Conservation (phyloP, 78 protist genomes). For the Isochrysis galbana region DNA sequence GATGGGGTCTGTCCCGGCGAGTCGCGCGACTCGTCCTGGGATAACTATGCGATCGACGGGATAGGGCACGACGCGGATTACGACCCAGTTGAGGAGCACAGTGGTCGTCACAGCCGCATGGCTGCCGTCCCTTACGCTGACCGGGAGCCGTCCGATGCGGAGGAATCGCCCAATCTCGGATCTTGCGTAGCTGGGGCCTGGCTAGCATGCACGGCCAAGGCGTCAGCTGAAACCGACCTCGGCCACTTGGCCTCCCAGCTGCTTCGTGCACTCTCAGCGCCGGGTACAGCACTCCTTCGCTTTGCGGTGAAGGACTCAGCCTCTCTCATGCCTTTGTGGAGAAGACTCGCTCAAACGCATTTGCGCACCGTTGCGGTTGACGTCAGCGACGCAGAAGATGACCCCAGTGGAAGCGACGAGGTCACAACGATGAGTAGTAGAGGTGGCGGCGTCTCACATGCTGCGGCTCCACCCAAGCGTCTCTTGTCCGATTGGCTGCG, state of each 20-base stretch:
- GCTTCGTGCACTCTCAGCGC: neutral
- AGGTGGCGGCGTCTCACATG: neutral
- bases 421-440: neutral
- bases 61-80: neutral
- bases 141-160: too few relatives aligned
- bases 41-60: neutral
- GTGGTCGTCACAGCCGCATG: too few relatives aligned
- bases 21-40: neutral
- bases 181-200: too few relatives aligned
- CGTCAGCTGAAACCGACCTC: neutral
- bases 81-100: too few relatives aligned
- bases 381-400: neutral
- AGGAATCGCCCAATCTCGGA: too few relatives aligned
- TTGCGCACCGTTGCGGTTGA: neutral
- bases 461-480: neutral
- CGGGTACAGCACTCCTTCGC: neutral
- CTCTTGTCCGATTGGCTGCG: neutral
- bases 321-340: neutral
- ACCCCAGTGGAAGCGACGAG: neutral
- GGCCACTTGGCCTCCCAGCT: neutral
- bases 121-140: too few relatives aligned
- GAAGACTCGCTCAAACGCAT: neutral
- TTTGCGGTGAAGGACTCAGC: neutral
- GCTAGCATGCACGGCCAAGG: too few relatives aligned
- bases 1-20: neutral